Evolutionary conservation across 768 basidiomycete species (phyloP).

Genomic region (Kwoniella europaea): DNA sequence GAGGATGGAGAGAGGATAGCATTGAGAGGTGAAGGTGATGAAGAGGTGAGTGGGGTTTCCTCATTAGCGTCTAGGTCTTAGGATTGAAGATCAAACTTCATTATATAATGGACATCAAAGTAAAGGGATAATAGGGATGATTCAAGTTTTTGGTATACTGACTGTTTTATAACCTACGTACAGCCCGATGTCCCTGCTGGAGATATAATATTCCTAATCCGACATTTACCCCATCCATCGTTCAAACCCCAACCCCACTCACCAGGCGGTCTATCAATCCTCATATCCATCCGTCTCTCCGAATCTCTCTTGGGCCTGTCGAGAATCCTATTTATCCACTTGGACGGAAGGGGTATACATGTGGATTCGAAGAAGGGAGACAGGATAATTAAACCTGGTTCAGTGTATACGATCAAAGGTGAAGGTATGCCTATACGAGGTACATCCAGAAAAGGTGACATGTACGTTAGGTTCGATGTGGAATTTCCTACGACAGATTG

Average conservation of each 20-base stretch:
- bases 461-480: slow-evolving; percentile 79
- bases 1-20: slow-evolving; percentile 80
- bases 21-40: slow-evolving; percentile 88
- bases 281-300: slow-evolving; percentile 83
- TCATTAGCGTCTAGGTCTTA: background rate
- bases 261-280: slow-evolving; percentile 70
- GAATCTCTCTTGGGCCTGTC: slow-evolving; percentile 96
- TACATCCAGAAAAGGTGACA: slow-evolving; percentile 71
- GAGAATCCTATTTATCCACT: slow-evolving; percentile 83
- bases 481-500: slow-evolving; percentile 87
- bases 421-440: slow-evolving; percentile 80
- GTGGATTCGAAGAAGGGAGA: slow-evolving; percentile 67
- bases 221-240: slow-evolving; percentile 70
- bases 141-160: background rate
- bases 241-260: slow-evolving; percentile 68
- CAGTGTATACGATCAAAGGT: slow-evolving; percentile 73
- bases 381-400: slow-evolving; percentile 71
- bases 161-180: background rate
- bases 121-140: background rate
- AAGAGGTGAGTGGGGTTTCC: slow-evolving; percentile 66
- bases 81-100: background rate
- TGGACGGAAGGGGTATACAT: slow-evolving; percentile 89
- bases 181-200: slow-evolving; percentile 86
- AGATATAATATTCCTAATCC: slow-evolving; percentile 85
- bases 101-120: too few relatives aligned